These are phyloP conservation scores for Peronosclerospora sorghi DNA, from an alignment of 352 stramenopile species.

Conservation along the genomic window DNA sequence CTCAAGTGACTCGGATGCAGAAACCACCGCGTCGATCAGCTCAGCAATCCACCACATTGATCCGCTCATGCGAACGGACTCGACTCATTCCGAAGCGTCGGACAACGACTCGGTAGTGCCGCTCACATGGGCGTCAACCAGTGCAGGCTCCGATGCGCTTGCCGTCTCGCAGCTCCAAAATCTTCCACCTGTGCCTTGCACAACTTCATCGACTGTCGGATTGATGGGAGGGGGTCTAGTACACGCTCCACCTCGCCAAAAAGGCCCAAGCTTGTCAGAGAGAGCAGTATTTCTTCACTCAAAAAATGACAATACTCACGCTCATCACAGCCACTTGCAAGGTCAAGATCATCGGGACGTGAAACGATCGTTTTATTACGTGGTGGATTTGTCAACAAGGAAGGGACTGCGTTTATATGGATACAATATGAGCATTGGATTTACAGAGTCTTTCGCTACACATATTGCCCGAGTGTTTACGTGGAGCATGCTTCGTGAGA, in stretches of 20 bases:
- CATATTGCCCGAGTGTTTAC: conserved; percentile 51
- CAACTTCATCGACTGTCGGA: conserved; percentile 20
- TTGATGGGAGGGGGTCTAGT: conserved; percentile 6
- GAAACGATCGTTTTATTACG: conserved; percentile 65
- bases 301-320: conserved; percentile 12
- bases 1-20: conserved; percentile 27
- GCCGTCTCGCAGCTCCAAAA: conserved; percentile 11
- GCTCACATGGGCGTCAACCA: conserved; percentile 25
- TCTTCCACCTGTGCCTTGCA: conserved; percentile 20
- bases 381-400: conserved; percentile 51
- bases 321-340: conserved; percentile 8
- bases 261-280: conserved; percentile 28
- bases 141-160: conserved; percentile 27
- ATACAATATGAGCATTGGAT: conserved; percentile 66
- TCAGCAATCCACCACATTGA: conserved; percentile 28
- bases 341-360: conserved; percentile 7
- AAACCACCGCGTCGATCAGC: conserved; percentile 26
- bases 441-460: conserved; percentile 45
- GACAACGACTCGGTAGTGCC: conserved; percentile 45
- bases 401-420: conserved; percentile 49
- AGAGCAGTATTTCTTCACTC: conserved; percentile 47
- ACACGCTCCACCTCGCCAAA: conserved; percentile 11
- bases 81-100: conserved; percentile 62
- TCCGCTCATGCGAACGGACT: conserved; percentile 36
- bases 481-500: conserved; percentile 62